A percentile compares a stretch with the other conserved stretches of the same genome.
Evolutionary conservation across 1,139 yeast species (phyloP).

Genomic region (Martiniozyma asiatica): DNA sequence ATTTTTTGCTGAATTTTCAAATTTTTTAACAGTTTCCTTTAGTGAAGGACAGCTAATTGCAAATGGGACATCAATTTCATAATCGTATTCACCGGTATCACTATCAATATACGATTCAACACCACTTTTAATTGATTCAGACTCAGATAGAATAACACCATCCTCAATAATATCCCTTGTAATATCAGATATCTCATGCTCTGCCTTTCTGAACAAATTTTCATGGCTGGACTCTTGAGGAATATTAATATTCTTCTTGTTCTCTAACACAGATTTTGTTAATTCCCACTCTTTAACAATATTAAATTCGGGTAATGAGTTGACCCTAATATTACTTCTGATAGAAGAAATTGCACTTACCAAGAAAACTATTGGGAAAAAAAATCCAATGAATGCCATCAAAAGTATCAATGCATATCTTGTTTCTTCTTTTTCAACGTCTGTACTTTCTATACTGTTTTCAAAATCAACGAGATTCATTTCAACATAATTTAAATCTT

Average conservation of each 20-base stretch:
- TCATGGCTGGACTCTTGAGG: neutral
- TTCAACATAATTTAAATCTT: slow-evolving; percentile 20
- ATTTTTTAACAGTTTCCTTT: slow-evolving; percentile 1
- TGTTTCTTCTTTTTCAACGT: no score
- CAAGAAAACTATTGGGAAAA: slow-evolving; percentile 41
- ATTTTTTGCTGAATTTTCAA: slow-evolving; percentile 7
- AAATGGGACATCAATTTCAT: slow-evolving; percentile 9
- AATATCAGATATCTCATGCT: slow-evolving; percentile 15
- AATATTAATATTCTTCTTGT: neutral
- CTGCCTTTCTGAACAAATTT: neutral
- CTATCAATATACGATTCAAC: slow-evolving; percentile 4
- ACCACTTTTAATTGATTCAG: slow-evolving; percentile 12
- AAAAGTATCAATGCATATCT: no score
- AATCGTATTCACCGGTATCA: slow-evolving; percentile 1
- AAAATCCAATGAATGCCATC: no score
- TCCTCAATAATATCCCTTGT: slow-evolving; percentile 22
- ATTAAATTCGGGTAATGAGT: slow-evolving; percentile 12
- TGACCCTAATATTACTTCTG: slow-evolving; percentile 17
- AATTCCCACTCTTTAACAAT: slow-evolving; percentile 12
- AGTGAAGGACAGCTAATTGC: slow-evolving; percentile 7
- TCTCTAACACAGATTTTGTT: neutral
- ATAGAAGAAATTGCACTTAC: slow-evolving; percentile 28
- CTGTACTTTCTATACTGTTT: no score
- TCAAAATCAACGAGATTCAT: slow-evolving; percentile 49
- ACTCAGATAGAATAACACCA: slow-evolving; percentile 13